A percentile compares a stretch with the other conserved stretches of the same genome.
Conservation (phyloP, 257 asterid species). For the Petunia axillaris region DNA sequence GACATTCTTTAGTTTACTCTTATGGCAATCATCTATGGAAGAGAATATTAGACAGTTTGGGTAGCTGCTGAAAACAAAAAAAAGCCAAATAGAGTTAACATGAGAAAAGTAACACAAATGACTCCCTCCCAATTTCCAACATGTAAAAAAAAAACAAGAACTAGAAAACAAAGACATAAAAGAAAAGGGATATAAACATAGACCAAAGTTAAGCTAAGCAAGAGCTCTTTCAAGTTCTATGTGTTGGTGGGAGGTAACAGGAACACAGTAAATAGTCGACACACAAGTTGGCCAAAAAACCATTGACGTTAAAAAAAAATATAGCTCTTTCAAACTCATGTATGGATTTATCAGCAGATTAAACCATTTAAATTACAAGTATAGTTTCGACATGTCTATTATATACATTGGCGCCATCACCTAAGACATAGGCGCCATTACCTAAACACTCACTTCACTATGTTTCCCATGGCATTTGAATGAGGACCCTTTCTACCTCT, state of each 20-base stretch:
- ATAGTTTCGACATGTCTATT: conserved; percentile 17
- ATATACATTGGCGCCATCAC: background rate
- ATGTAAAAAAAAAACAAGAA: background rate
- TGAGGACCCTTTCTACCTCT: background rate
- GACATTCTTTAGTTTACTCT: background rate
- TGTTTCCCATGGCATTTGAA: conserved; percentile 19
- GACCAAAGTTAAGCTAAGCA: background rate
- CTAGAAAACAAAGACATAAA: background rate
- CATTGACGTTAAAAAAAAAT: background rate
- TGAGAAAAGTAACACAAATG: background rate
- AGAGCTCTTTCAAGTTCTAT: background rate
- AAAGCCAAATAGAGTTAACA: too few species aligned
- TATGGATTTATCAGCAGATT: background rate
- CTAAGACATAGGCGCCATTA: background rate
- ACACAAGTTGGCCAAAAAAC: background rate
- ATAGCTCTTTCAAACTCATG: too few species aligned
- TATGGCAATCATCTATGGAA: background rate
- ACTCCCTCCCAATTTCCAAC: background rate
- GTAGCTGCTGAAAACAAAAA: background rate
- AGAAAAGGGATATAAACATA: background rate
- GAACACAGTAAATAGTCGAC: background rate
- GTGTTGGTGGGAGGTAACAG: background rate
- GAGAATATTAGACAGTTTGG: background rate
- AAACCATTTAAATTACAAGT: conserved; percentile 7
- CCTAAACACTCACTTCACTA: background rate